These are phyloP conservation scores for Penicillium sp. DNA, from an alignment of 2,329 filamentous ascomycete genomes.

Conservation along the genomic window DNA sequence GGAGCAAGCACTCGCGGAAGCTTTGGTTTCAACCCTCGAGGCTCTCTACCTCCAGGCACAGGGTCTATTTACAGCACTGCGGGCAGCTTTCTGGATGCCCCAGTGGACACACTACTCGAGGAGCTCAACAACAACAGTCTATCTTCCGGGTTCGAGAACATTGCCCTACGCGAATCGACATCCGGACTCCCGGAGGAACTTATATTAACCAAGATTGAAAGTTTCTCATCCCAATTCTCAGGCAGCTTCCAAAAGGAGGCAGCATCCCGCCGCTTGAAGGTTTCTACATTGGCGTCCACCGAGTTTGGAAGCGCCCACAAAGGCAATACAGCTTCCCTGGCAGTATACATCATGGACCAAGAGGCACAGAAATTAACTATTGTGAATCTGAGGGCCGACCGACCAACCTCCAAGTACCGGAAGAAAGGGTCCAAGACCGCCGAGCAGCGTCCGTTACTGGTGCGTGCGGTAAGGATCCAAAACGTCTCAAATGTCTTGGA, in stretches of 20 bases:
- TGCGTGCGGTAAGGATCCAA: conserved; percentile 47
- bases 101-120: conserved; percentile 67
- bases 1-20: conserved; percentile 64
- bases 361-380: conserved; percentile 66
- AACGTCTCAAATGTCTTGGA: conserved; percentile 68
- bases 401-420: conserved; percentile 28
- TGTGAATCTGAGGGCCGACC: conserved; percentile 60
- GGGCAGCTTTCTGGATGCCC: conserved; percentile 65
- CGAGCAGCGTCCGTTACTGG: conserved; percentile 25
- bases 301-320: conserved; percentile 31
- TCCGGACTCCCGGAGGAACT: conserved; percentile 71
- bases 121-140: conserved; percentile 61
- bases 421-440: conserved; percentile 25
- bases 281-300: conserved; percentile 62
- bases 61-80: conserved; percentile 48
- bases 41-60: conserved; percentile 53
- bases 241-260: conserved; percentile 27
- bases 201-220: conserved; percentile 68
- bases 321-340: conserved; percentile 31
- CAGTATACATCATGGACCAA: conserved; percentile 66
- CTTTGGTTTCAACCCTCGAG: conserved; percentile 51
- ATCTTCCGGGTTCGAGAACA: conserved; percentile 67
- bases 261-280: conserved; percentile 36
- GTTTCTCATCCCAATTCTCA: conserved; percentile 56
- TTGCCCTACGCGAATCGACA: conserved; percentile 70